These are phyloP conservation scores for Metschnikowia arizonensis DNA, from an alignment of 805 yeast species.

Conservation along the genomic window DNA sequence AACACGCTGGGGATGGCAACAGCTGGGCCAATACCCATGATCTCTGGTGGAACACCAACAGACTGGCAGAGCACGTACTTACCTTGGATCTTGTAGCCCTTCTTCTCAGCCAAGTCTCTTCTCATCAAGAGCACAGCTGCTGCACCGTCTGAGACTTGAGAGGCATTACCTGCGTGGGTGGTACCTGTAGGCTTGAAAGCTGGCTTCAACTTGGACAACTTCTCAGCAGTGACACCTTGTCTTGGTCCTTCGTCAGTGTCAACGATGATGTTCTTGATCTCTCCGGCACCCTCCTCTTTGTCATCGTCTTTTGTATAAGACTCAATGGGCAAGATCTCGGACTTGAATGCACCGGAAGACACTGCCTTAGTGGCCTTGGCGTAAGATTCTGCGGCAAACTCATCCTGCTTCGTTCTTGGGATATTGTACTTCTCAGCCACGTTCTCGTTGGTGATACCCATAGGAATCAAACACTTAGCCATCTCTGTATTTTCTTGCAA, in stretches of 20 bases:
- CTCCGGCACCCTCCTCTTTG: constrained; percentile 48
- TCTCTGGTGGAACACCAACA: constrained; percentile 94
- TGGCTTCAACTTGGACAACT: constrained; percentile 72
- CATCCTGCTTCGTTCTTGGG: constrained; percentile 73
- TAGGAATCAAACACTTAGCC: constrained; percentile 80
- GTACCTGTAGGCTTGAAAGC: constrained; percentile 82
- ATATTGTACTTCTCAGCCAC: constrained; percentile 66
- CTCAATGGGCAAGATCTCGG: constrained; percentile 82
- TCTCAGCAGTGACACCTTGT: constrained; percentile 73
- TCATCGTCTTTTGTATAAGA: constrained; percentile 54
- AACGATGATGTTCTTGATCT: constrained; percentile 41
- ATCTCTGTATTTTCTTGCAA: constrained; percentile 36
- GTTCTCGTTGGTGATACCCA: constrained; percentile 96
- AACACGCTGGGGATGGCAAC: constrained; percentile 86
- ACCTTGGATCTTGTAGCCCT: constrained; percentile 69
- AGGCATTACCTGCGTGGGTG: constrained; percentile 95
- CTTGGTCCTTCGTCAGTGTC: constrained; percentile 89
- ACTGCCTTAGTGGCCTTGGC: constrained; percentile 79
- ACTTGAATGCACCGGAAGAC: constrained; percentile 67
- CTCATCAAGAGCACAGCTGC: constrained; percentile 83
- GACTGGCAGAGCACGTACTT: constrained; percentile 74
- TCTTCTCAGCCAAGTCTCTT: constrained; percentile 75
- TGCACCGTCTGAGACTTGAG: constrained; percentile 95
- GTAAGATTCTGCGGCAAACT: constrained; percentile 83
- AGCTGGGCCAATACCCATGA: constrained; percentile 98